Conservation (phyloP, 176 grass and related monocot species). For the Avena atlantica region DNA sequence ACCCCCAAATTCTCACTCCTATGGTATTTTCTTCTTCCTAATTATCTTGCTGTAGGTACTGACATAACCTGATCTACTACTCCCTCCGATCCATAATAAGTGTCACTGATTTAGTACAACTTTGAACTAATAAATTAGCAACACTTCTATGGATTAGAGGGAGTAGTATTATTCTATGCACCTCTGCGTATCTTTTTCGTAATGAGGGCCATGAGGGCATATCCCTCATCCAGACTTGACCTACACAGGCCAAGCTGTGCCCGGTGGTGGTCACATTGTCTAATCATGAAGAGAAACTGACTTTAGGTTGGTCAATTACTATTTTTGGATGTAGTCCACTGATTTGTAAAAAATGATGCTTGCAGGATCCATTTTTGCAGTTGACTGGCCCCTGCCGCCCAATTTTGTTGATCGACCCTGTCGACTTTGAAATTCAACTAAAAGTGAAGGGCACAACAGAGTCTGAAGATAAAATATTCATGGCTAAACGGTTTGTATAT, state of each 20-base stretch:
- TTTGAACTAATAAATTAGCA: too few relatives aligned
- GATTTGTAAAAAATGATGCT: not conserved
- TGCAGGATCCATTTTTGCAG: not conserved
- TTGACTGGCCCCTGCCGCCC: not conserved
- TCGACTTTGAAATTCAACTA: slow-evolving; percentile 10
- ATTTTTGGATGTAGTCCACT: not conserved
- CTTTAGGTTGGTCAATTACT: not conserved
- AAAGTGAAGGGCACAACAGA: not conserved
- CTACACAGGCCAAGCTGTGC: not conserved
- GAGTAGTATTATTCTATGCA: not conserved
- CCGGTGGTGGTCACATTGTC: not conserved
- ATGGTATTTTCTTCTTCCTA: not conserved
- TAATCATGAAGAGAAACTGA: not conserved
- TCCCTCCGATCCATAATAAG: too few relatives aligned
- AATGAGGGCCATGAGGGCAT: not conserved
- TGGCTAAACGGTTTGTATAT: not conserved
- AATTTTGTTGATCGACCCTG: not conserved
- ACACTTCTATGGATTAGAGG: too few relatives aligned
- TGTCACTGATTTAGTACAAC: too few relatives aligned
- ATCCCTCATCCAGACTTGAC: not conserved
- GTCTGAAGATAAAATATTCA: not conserved
- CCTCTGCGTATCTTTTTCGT: not conserved
- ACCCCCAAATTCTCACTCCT: not conserved
- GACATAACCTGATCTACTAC: not conserved
- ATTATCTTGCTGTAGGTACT: not conserved